Conservation (phyloP, 2,329 filamentous ascomycete species). For the Cryphonectria naterciae region DNA sequence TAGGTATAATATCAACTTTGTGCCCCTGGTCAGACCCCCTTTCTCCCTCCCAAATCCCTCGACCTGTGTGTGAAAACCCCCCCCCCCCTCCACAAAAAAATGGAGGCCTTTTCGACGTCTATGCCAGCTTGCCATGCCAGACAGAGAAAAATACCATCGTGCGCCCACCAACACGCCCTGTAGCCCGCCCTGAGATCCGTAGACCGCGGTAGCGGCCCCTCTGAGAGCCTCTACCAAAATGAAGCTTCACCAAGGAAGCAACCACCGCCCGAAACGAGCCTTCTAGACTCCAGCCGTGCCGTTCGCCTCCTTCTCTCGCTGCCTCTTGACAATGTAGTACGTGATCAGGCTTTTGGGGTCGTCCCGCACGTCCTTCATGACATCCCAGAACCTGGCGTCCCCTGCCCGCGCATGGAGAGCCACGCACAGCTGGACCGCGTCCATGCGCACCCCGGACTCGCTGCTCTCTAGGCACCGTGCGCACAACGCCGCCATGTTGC, state of each 20-base stretch:
- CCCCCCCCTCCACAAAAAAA: background rate
- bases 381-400: constrained; percentile 68
- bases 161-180: background rate
- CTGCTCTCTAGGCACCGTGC: constrained; percentile 62
- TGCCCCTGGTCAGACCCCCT: background rate
- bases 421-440: constrained; percentile 79
- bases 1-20: constrained; percentile 15
- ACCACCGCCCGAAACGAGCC: constrained; percentile 5
- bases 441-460: constrained; percentile 70
- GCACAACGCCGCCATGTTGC: constrained; percentile 54
- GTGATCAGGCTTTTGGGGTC: constrained; percentile 78
- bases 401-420: constrained; percentile 68
- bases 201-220: background rate
- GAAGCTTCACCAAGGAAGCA: background rate
- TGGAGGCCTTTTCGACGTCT: background rate
- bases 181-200: background rate
- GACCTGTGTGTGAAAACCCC: background rate
- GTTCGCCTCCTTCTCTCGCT: constrained; percentile 51
- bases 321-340: constrained; percentile 77
- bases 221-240: background rate
- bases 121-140: background rate
- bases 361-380: constrained; percentile 66
- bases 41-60: background rate
- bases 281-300: constrained; percentile 19
- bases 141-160: too few species aligned